Evolutionary conservation across 2,329 filamentous ascomycete genomes (phyloP).

Genomic region (Monosporascus sp.): DNA sequence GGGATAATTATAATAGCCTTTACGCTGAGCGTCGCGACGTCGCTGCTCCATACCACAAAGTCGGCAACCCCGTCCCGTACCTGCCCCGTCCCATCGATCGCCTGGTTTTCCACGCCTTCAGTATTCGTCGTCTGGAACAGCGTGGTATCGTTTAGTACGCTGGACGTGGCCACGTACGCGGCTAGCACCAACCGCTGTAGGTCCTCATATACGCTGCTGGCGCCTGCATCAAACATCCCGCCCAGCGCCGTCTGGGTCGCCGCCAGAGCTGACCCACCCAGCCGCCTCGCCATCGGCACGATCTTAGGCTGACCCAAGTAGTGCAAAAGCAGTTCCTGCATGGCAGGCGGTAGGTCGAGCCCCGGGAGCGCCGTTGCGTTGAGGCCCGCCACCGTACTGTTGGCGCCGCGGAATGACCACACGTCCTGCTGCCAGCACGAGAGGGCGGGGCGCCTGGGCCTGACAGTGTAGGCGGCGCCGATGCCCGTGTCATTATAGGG

Average conservation of each 20-base stretch:
- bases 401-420: conserved; percentile 20
- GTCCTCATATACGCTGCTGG: conserved; percentile 18
- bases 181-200: conserved; percentile 21
- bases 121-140: conserved; percentile 14
- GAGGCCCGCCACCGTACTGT: conserved; percentile 11
- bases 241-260: conserved; percentile 14
- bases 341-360: conserved; percentile 10
- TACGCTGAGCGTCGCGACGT: conserved; percentile 21
- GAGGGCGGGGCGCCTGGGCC: conserved; percentile 13
- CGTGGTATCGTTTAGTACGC: conserved; percentile 20
- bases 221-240: conserved; percentile 19
- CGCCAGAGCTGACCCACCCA: conserved; percentile 14
- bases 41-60: conserved; percentile 22
- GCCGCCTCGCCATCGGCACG: conserved; percentile 10
- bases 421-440: conserved; percentile 23
- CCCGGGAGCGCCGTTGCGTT: conserved; percentile 13
- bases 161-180: conserved; percentile 20
- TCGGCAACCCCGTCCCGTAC: conserved; percentile 11
- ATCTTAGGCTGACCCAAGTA: conserved; percentile 16
- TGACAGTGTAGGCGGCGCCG: conserved; percentile 11
- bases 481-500: not conserved
- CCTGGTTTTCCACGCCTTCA: conserved; percentile 6
- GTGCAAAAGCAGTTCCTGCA: conserved; percentile 12
- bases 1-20: no score
- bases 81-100: conserved; percentile 5